These are phyloP conservation scores for Neurospora sp. DNA, from an alignment of 2,329 filamentous ascomycete genomes.

Conservation along the genomic window DNA sequence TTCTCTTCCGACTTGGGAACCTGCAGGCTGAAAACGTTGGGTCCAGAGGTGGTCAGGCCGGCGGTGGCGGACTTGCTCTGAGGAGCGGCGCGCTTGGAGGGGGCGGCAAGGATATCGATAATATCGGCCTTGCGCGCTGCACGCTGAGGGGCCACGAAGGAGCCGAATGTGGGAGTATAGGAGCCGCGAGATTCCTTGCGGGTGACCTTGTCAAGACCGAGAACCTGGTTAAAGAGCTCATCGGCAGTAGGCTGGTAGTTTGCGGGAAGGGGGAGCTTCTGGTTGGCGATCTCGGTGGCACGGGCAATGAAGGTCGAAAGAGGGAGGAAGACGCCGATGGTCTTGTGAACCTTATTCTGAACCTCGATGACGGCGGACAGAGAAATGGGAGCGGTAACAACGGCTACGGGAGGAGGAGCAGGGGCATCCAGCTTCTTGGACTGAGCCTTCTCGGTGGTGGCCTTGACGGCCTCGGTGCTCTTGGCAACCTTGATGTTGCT, in stretches of 20 bases:
- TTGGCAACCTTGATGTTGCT: conserved; percentile 84
- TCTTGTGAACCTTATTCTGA: conserved; percentile 69
- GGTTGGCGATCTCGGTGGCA: conserved; percentile 79
- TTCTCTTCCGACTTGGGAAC: conserved; percentile 74
- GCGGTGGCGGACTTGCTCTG: conserved; percentile 25
- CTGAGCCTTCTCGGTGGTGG: conserved; percentile 21
- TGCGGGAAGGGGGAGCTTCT: conserved; percentile 63
- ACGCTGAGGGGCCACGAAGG: conserved; percentile 34
- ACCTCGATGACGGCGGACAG: conserved; percentile 68
- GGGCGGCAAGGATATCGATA: conserved; percentile 64
- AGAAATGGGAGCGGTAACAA: conserved; percentile 65
- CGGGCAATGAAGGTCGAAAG: conserved; percentile 79
- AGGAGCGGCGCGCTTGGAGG: conserved; percentile 12
- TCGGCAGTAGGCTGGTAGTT: conserved; percentile 57
- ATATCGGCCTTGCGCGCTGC: conserved; percentile 56
- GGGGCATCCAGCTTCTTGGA: conserved; percentile 16
- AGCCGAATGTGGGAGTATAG: conserved; percentile 63
- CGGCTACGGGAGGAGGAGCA: conserved; percentile 31
- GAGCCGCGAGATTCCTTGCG: conserved; percentile 44
- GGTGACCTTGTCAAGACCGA: conserved; percentile 51
- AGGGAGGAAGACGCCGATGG: conserved; percentile 70
- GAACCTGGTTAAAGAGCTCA: conserved; percentile 81
- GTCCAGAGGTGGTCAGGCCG: conserved; percentile 38
- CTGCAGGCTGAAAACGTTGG: conserved; percentile 72
- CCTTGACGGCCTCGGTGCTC: conserved; percentile 25